A percentile compares a stretch with the other conserved stretches of the same genome.
phyloP scores from a whole-genome alignment of 2,329 filamentous ascomycete genomes.

The Fusarium sterilihyphosum region DNA sequence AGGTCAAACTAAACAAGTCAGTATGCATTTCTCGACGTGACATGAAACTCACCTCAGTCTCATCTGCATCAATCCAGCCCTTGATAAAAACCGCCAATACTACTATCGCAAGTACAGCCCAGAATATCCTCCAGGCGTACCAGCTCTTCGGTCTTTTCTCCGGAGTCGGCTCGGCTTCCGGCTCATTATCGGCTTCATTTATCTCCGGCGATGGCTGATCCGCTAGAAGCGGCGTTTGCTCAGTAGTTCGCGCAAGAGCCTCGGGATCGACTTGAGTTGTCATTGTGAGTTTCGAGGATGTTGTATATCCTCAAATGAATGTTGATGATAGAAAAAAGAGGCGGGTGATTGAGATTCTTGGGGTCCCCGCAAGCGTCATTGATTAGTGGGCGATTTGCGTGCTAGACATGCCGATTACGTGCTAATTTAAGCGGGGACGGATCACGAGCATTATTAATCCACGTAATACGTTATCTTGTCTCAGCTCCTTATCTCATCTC shows the following conservation, averaged over 20 bases:
- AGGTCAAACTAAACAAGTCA: slow-evolving; percentile 53
- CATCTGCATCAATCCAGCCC: slow-evolving; percentile 22
- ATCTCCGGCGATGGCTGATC: neutral
- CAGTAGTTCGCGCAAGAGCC: neutral
- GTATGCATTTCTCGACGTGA: fast-evolving
- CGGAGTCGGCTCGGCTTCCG: neutral
- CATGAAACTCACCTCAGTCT: slow-evolving; percentile 3
- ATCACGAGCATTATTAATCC: slow-evolving; percentile 19
- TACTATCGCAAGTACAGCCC: neutral
- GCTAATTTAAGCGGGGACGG: neutral
- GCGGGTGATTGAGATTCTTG: neutral
- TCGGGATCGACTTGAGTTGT: neutral
- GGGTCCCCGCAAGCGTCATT: slow-evolving; percentile 4
- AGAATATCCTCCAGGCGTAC: slow-evolving; percentile 21
- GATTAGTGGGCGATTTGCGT: slow-evolving; percentile 1
- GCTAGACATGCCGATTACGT: neutral
- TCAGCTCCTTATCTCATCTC: neutral
- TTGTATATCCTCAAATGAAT: neutral
- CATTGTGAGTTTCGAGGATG: neutral
- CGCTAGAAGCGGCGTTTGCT: slow-evolving; percentile 15
- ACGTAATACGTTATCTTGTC: neutral
- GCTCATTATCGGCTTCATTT: neutral
- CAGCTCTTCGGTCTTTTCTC: slow-evolving; percentile 5
- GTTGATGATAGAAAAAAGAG: neutral
- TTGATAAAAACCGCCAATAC: slow-evolving; percentile 8